Evolutionary conservation across 805 yeast species (phyloP), one percentile per base, ranked within the genome.

Genomic region (Starmera caribaea): DNA sequence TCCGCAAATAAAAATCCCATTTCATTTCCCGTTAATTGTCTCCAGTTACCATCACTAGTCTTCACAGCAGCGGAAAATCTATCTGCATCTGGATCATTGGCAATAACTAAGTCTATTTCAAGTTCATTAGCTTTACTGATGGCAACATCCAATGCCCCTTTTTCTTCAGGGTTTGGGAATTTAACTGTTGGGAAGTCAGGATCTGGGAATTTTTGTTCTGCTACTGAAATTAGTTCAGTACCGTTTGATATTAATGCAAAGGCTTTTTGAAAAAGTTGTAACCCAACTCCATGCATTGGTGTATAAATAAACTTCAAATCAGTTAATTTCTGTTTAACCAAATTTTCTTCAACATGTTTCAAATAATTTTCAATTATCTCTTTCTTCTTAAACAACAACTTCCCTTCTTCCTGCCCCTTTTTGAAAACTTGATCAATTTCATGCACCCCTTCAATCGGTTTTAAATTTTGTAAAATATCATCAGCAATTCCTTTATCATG

Each of bases 41-140:
- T 63, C 95, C 96, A 89, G 13, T 51, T 42, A 48, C 51, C 42
- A 4, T 46, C 40, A n/a, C 34, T 39, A 9, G 26, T 21, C 46
- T 73, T 76, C 15, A 83, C 71, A 0, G 95, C 96, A 9, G 75
- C 82, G 8, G 92, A 80, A 54, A 90, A 90, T 43, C 98, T 68
- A 58, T 90, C 98, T 0, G 97, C 98, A 60, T 90, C 98, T 0
- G 98, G 98, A 54, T 90, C 98, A 58, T 82, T 90, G 1, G 96
- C 96, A 3, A 90, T 51, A 2, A 90, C 90, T 27, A 87, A 55
- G 3, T 62, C 55, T 17, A 71, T 58, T 2, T 61, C 55, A 1
- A 46, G 39, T 6, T 51, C 49, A 32, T 83, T 78, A 0, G 96
- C 97, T 3, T 61, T 56, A 9, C 54, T 38, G 15, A 79, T 79